Conservation (phyloP, 164 flowering plant species). For the Sextonia rubra region DNA sequence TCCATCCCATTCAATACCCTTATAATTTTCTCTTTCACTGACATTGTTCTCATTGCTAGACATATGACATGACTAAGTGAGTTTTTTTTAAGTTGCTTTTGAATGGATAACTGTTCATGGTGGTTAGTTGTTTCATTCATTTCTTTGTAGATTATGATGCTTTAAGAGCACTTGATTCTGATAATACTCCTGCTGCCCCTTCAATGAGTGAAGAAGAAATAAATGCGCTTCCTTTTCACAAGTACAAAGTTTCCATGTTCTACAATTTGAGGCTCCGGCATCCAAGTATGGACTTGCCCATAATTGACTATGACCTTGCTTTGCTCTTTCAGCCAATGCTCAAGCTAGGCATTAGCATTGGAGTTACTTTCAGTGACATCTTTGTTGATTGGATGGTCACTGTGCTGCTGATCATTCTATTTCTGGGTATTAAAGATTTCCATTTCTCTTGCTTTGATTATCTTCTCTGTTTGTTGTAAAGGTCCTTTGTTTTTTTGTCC, state of each 20-base stretch:
- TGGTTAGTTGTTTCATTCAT: too few relatives aligned
- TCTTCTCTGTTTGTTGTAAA: not conserved
- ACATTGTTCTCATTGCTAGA: too few relatives aligned
- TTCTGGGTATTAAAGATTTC: slow-evolving; percentile 31
- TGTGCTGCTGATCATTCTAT: slow-evolving; percentile 46
- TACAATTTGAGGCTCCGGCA: slow-evolving; percentile 46
- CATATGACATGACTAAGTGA: too few relatives aligned
- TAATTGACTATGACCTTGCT: slow-evolving; percentile 58
- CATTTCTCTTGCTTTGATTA: not conserved
- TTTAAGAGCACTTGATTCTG: slow-evolving; percentile 62
- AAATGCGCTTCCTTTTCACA: slow-evolving; percentile 89
- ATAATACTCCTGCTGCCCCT: slow-evolving; percentile 42
- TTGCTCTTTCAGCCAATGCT: slow-evolving; percentile 66
- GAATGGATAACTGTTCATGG: not conserved
- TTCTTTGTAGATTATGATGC: too few relatives aligned
- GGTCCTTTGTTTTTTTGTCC: not conserved
- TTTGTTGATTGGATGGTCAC: slow-evolving; percentile 73
- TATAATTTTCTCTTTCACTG: too few relatives aligned
- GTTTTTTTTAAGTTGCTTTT: not conserved
- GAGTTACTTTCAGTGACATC: slow-evolving; percentile 52
- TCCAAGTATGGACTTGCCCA: slow-evolving; percentile 53
- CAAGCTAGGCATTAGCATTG: slow-evolving; percentile 59
- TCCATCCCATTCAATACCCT: too few relatives aligned
- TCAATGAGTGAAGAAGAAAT: slow-evolving; percentile 98
- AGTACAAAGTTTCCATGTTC: slow-evolving; percentile 58